Base-by-base conservation (phyloP, 352 stramenopile genomes). In the Nothophytophthora sp. region DNA sequence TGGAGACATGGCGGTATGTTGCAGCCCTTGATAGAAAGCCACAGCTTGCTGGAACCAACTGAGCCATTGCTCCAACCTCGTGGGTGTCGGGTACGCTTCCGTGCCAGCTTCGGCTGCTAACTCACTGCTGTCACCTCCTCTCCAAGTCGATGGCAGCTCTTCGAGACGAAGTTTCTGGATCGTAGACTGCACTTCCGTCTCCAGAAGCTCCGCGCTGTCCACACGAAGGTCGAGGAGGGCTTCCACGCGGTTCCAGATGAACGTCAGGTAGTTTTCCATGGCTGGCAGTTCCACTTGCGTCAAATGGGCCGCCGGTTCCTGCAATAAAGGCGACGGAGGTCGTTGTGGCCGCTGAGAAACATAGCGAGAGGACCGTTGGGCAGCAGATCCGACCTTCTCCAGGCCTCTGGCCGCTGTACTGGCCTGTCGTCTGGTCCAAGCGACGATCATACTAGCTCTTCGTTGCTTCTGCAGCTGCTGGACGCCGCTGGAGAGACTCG, bases 281-380 rank as follows among this genome's bases (percentile, higher is more conserved):
- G 65, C 68, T n/a, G 71, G 71, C 5, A 88, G 44, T 24, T 88
- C 73, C 5, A 76, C 51, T 18, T 71, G 46, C 19, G 66, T 49
- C 22, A 88, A 49, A 30, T 88, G 70, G 3, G 58, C 40, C 3
- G 61, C 37, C 13, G 70, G 33, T 19, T 67, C 60, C 3, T 58
- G 44, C 55, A 70, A 76, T 19, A 65, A 44, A 13, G 60, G 55
- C 2, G 54, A 52, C 29, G 39, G 32, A 0, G 50, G 33, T 33
- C 59, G 57, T 23, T 70, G 41, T 7, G 57, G 60, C 7, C 43
- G 49, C 4, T 40, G 43, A 13, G 57, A 25, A 5, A 19, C 37
- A 39, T 69, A 35, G 24, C 33, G 28, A 22, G 35, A 16, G 13
- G 22, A 16, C 11, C 34, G 58, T 18, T 55, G 46, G 12, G 30